These are phyloP conservation scores for Pestalotiopsis sp. DNA, from an alignment of 2,329 filamentous ascomycete genomes.

Conservation along the genomic window DNA sequence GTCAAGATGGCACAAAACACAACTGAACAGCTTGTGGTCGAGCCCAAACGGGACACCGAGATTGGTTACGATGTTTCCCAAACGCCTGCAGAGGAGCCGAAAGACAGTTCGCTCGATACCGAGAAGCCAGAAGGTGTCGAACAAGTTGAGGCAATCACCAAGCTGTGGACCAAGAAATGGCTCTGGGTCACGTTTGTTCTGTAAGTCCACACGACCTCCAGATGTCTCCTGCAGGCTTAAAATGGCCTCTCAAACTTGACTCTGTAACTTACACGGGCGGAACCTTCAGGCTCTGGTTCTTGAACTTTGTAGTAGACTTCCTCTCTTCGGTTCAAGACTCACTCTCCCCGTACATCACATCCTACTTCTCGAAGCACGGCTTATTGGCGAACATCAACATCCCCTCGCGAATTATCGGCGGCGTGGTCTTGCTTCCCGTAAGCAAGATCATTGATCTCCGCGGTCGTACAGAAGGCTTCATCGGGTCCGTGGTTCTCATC, in stretches of 20 bases:
- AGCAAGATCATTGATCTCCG: slow-evolving; percentile 10
- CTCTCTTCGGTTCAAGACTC: slow-evolving; percentile 5
- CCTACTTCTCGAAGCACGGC: slow-evolving; percentile 8
- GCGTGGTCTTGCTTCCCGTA: slow-evolving; percentile 1
- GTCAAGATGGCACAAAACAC: not conserved
- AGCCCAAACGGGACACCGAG: not conserved
- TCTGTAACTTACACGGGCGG: not conserved
- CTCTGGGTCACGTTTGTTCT: slow-evolving; percentile 5
- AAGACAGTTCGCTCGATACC: not conserved
- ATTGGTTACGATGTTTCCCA: not conserved
- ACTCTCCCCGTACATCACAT: slow-evolving; percentile 6
- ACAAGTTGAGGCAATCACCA: slow-evolving; percentile 9
- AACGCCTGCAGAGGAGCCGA: not conserved
- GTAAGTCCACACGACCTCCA: not conserved
- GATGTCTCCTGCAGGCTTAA: too few relatives aligned
- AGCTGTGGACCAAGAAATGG: slow-evolving; percentile 4
- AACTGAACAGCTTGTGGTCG: not conserved
- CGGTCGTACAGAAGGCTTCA: slow-evolving; percentile 6
- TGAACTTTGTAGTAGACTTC: not conserved
- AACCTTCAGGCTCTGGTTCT: not conserved
- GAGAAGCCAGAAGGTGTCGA: slow-evolving; percentile 2
- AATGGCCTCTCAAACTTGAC: not conserved
- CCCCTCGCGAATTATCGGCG: not conserved
- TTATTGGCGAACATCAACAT: slow-evolving; percentile 6
- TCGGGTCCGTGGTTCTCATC: not conserved